These are phyloP conservation scores for Dalechampia spathulata DNA, from an alignment of 441 rosid species.

Conservation along the genomic window DNA sequence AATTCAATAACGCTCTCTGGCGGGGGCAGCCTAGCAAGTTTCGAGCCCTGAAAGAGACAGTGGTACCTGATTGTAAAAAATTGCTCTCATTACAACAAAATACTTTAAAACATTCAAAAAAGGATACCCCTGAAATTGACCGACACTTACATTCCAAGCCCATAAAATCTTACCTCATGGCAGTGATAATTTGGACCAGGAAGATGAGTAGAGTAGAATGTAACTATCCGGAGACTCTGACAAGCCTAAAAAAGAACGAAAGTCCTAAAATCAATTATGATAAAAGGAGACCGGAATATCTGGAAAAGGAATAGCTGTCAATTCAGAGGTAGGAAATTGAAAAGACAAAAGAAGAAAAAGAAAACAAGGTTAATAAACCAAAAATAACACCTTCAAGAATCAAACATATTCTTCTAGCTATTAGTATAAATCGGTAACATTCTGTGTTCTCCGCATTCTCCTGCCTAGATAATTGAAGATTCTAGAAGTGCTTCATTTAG, in stretches of 20 bases:
- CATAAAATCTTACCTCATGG: slow-evolving; percentile 52
- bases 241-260: slow-evolving; percentile 42
- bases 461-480: too few species aligned
- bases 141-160: background rate
- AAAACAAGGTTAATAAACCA: too few species aligned
- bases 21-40: slow-evolving; percentile 67
- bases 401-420: too few species aligned
- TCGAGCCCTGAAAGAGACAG: slow-evolving; percentile 66
- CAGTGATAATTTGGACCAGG: slow-evolving; percentile 99
- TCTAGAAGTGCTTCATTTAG: too few species aligned
- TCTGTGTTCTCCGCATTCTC: too few species aligned
- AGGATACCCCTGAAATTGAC: background rate
- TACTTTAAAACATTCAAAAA: background rate
- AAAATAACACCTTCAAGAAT: too few species aligned
- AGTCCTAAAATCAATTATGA: background rate
- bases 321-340: too few species aligned
- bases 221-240: slow-evolving; percentile 70
- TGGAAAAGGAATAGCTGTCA: too few species aligned
- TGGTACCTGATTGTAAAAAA: slow-evolving; percentile 19
- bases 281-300: background rate
- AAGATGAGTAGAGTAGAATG: slow-evolving; percentile 94
- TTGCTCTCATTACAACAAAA: slow-evolving; percentile 11
- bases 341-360: too few species aligned
- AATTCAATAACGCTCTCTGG: slow-evolving; percentile 63
- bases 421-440: too few species aligned